Evolutionary conservation across 257 asterid species (phyloP), one percentile per base, ranked within the genome.

Genomic region (Gentiana straminea): DNA sequence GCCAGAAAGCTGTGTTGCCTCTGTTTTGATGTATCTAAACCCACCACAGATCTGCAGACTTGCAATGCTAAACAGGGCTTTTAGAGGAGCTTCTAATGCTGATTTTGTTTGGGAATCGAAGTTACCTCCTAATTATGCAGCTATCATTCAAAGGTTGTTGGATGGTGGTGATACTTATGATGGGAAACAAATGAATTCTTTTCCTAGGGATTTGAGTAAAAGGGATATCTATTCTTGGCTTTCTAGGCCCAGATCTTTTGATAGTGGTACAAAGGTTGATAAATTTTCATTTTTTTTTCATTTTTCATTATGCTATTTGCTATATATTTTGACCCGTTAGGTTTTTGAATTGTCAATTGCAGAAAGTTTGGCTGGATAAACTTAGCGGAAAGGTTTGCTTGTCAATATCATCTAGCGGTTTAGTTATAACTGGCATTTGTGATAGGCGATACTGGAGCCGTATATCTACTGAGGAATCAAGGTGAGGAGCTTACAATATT

Each of bases 401-500:
- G 82, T 76, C 79, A 13, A 64, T 90, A 39, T 69, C 96, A 33
- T 84, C 95, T 13, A 73, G 71, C 56, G 96, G 91, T 47, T 71
- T 90, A 74, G 67, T 73, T 0, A 90, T 90, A 36, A 90, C 96
- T 1, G 98, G 98, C 55, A 86, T 90, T 34, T 95, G 81, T 59
- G 98, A 90, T 57, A 54, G 98, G 73, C 76, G 98, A 78, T 90
- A 90, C 54, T 90, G 98, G 98, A 82, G 68, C 71, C 82, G 94
- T 41, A 76, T 90, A 63, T 79, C 73, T 15, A 84, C 96, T 1
- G 94, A 90, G 51, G 98, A 90, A 73, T 90, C 98, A 9, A 80
- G 92, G 97, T 89, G 75, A 75, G 92, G 60, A 24, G 59, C 2
- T 41, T 59, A 33, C 24, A 4, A 39, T 60, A 10, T 5, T 71